A percentile compares a stretch with the other conserved stretches of the same genome.
Conservation (phyloP, 2,329 filamentous ascomycete species). For the Magnaporthales sp. region DNA sequence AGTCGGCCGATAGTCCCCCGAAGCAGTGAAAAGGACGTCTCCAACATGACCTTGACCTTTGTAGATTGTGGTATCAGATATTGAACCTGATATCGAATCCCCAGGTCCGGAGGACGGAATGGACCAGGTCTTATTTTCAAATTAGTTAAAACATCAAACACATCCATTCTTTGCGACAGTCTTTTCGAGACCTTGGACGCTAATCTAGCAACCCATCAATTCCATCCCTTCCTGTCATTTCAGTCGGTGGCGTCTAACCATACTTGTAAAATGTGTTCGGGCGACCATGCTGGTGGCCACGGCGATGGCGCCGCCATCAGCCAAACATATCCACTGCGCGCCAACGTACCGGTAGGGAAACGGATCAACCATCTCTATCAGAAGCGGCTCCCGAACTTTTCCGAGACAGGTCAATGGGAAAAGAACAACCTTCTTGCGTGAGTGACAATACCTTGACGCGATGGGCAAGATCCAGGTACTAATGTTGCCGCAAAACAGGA, state of each 20-base stretch:
- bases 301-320: neutral
- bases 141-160: neutral
- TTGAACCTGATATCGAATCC: neutral
- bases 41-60: too few species aligned
- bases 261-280: neutral
- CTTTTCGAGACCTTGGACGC: neutral
- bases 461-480: neutral
- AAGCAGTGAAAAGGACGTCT: neutral
- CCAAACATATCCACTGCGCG: slow-evolving; percentile 13
- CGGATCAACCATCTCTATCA: slow-evolving; percentile 14
- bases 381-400: slow-evolving; percentile 15
- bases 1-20: neutral
- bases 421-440: slow-evolving; percentile 17
- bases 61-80: too few species aligned
- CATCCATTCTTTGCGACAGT: neutral
- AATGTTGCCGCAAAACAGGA: neutral
- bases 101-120: neutral
- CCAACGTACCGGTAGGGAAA: slow-evolving; percentile 14
- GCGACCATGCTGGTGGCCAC: neutral
- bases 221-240: neutral
- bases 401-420: slow-evolving; percentile 14
- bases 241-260: neutral
- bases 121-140: neutral
- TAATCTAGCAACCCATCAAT: neutral
- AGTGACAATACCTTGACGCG: slow-evolving; percentile 8